Evolutionary conservation across 2,329 filamentous ascomycete species (phyloP).

Genomic region (Alternaria incomplexa): DNA sequence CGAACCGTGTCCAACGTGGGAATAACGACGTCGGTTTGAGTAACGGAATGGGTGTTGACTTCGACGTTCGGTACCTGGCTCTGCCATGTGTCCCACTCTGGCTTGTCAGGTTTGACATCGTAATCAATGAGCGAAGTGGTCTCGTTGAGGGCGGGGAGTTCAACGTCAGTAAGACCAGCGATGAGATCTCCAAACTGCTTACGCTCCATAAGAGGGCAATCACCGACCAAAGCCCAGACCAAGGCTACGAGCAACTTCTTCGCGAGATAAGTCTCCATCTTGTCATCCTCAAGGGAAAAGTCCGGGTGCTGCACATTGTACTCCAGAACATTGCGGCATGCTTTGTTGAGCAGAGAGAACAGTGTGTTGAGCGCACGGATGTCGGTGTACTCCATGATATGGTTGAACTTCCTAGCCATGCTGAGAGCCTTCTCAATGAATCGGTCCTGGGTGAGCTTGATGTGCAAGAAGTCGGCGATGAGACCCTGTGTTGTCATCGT

Average conservation of each 20-base stretch:
- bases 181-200: constrained; percentile 89
- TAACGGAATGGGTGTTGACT: constrained; percentile 97
- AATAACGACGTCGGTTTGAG: constrained; percentile 97
- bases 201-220: constrained; percentile 86
- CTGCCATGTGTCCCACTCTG: constrained; percentile 93
- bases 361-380: constrained; percentile 89
- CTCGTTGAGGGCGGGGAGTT: constrained; percentile 79
- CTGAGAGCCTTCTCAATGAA: constrained; percentile 81
- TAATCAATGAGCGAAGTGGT: constrained; percentile 92
- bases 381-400: constrained; percentile 98
- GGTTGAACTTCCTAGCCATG: constrained; percentile 77
- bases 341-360: constrained; percentile 95
- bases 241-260: constrained; percentile 94
- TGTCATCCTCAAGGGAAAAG: constrained; percentile 88
- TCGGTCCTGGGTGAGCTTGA: constrained; percentile 76
- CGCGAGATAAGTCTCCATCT: constrained; percentile 85
- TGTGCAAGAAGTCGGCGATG: constrained; percentile 78
- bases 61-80: constrained; percentile 92
- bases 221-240: constrained; percentile 95
- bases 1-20: constrained; percentile 96
- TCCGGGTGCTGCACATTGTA: constrained; percentile 95
- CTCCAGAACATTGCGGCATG: constrained; percentile 88
- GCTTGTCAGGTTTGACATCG: constrained; percentile 84
- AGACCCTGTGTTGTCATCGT: constrained; percentile 78
- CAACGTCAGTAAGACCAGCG: constrained; percentile 81